A percentile compares a stretch with the other conserved stretches of the same genome.
Conservation (phyloP, 1,284 basidiomycete species). For the Trametes sp. region DNA sequence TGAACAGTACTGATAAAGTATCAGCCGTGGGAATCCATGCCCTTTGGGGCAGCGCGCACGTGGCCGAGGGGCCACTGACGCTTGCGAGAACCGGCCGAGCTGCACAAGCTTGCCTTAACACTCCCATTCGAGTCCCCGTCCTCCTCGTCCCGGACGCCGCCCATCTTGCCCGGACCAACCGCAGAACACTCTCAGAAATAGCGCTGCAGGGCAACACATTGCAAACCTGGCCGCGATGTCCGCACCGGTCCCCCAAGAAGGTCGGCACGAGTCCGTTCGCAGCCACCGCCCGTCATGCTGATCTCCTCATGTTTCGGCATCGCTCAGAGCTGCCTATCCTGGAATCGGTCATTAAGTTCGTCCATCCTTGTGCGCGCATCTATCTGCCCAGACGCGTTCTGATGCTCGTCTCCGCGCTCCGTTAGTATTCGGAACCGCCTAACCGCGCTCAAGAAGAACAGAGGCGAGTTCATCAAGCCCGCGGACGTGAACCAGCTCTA, state of each 20-base stretch:
- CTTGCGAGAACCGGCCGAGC: not conserved
- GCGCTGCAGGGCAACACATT: not conserved
- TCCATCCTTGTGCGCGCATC: constrained; percentile 30
- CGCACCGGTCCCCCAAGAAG: constrained; percentile 78
- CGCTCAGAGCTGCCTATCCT: constrained; percentile 88
- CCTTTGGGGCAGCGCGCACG: constrained; percentile 24
- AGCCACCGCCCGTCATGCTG: constrained; percentile 29
- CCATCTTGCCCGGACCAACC: constrained; percentile 8
- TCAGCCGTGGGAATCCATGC: constrained; percentile 42
- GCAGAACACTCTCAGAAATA: not conserved
- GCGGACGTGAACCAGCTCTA: constrained; percentile 95
- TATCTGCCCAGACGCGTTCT: constrained; percentile 3
- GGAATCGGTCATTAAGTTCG: constrained; percentile 92
- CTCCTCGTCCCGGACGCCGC: constrained; percentile 15
- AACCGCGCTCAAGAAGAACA: constrained; percentile 89
- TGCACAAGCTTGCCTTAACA: constrained; percentile 12
- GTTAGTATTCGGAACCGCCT: constrained; percentile 89
- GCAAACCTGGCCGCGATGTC: constrained; percentile 50
- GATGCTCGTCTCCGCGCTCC: constrained; percentile 11
- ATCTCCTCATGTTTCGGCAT: constrained; percentile 39
- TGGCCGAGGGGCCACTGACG: constrained; percentile 12
- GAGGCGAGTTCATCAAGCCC: constrained; percentile 88
- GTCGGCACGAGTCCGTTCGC: constrained; percentile 48
- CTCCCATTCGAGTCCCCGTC: constrained; percentile 23
- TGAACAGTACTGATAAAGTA: constrained; percentile 42